Percentiles rank a stretch among this genome's conserved stretches.
These are phyloP conservation scores for Hymenoscyphus occultus DNA, from an alignment of 2,329 filamentous ascomycete genomes.

Conservation along the genomic window DNA sequence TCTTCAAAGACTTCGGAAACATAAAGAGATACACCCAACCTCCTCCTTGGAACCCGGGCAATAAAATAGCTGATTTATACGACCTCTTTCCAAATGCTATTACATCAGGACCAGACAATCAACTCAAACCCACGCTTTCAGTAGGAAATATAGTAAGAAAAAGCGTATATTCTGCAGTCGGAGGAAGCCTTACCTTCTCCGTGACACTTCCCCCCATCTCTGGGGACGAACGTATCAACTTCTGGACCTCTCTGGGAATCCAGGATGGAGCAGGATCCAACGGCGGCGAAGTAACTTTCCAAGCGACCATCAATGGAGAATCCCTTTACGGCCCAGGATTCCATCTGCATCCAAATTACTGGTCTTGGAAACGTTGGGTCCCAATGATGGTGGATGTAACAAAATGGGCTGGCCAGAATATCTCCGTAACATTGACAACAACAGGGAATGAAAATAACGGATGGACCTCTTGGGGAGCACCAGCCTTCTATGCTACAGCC, in stretches of 20 bases:
- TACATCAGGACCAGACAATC: conserved; percentile 17
- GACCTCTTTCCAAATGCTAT: conserved; percentile 13
- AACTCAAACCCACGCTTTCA: conserved; percentile 15
- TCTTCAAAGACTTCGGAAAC: conserved; percentile 17
- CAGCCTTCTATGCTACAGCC: conserved; percentile 13
- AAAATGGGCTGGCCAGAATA: conserved; percentile 17
- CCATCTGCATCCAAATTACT: conserved; percentile 18
- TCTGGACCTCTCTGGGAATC: conserved; percentile 23
- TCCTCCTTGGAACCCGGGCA: conserved; percentile 19
- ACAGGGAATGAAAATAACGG: conserved; percentile 16
- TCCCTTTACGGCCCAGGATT: conserved; percentile 16
- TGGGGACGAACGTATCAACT: conserved; percentile 16
- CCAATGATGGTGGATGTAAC: conserved; percentile 21
- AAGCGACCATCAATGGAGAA: conserved; percentile 17
- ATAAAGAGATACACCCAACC: conserved; percentile 17
- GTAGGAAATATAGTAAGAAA: conserved; percentile 19
- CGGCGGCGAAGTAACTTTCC: conserved; percentile 19
- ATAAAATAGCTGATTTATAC: conserved; percentile 17
- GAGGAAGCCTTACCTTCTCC: conserved; percentile 14
- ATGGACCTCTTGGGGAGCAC: conserved; percentile 22
- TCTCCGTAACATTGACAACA: conserved; percentile 15
- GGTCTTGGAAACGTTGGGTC: conserved; percentile 21
- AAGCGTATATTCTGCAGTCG: conserved; percentile 19
- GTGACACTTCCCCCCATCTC: conserved; percentile 15
- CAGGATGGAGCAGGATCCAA: conserved; percentile 18